phyloP scores from a whole-genome alignment of 1,139 yeast genomes.

The Candida tropicalis region DNA sequence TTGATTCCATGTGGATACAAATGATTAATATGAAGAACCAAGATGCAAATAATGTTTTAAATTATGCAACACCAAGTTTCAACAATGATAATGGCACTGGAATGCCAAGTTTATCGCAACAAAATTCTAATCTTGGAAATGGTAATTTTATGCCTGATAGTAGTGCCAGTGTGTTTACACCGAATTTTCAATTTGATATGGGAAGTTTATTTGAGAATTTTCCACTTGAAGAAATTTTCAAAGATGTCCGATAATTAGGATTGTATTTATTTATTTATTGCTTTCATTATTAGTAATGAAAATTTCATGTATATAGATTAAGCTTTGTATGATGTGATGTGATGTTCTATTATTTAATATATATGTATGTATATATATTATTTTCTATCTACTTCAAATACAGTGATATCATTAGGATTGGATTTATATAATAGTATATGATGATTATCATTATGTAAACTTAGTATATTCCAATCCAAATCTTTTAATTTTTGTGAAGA shows the following conservation, averaged over 20 bases:
- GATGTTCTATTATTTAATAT: constrained; percentile 3
- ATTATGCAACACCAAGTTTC: neutral
- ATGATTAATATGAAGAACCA: constrained; percentile 29
- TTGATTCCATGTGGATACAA: constrained; percentile 33
- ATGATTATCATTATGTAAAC: constrained; percentile 8
- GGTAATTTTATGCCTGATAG: constrained; percentile 1
- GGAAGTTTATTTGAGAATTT: constrained; percentile 17
- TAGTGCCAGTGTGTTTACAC: neutral
- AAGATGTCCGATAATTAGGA: constrained; percentile 14
- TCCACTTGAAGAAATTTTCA: constrained; percentile 20
- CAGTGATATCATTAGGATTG: neutral
- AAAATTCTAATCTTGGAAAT: neutral
- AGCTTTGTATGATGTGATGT: neutral
- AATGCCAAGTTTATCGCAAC: constrained; percentile 1
- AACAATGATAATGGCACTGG: constrained; percentile 2
- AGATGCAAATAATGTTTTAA: constrained; percentile 8
- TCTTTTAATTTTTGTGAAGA: neutral
- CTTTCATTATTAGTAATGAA: constrained; percentile 3
- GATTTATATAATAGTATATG: constrained; percentile 9
- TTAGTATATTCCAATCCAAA: constrained; percentile 10
- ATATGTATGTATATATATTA: neutral
- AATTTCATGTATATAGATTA: constrained; percentile 4
- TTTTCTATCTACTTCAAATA: constrained; percentile 7
- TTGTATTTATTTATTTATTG: neutral
- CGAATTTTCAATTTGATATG: constrained; percentile 7